A percentile compares a stretch with the other conserved stretches of the same genome.
Conservation (phyloP, 352 stramenopile species). For the Globisporangium nagaii region DNA sequence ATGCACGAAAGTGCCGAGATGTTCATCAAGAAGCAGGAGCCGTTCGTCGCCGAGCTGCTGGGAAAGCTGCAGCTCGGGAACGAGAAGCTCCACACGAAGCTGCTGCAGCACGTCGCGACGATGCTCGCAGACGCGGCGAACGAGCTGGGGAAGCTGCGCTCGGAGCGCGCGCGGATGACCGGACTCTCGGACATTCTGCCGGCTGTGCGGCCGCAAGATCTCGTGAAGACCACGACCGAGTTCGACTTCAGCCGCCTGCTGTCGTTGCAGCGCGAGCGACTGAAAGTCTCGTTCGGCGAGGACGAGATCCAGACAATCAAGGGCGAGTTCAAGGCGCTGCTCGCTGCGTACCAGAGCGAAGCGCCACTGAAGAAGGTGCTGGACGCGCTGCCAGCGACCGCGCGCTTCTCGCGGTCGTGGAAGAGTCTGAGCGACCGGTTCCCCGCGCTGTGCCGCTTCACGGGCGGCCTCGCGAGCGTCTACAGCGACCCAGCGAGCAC, state of each 20-base stretch:
- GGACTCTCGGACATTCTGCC: slow-evolving; percentile 9
- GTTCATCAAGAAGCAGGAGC: slow-evolving; percentile 6
- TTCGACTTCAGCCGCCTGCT: slow-evolving; percentile 9
- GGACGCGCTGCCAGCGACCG: background rate
- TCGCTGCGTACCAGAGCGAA: background rate
- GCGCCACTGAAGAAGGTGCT: background rate
- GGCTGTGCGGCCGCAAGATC: slow-evolving; percentile 7
- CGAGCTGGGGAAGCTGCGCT: slow-evolving; percentile 1
- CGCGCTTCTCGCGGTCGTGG: slow-evolving; percentile 8
- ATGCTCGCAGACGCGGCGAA: slow-evolving; percentile 3
- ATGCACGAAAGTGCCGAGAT: slow-evolving; percentile 8
- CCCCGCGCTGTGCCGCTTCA: slow-evolving; percentile 6
- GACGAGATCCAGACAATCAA: background rate
- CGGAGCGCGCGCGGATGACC: slow-evolving; percentile 1
- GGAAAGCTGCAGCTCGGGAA: background rate
- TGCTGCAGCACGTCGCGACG: background rate
- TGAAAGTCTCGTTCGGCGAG: background rate
- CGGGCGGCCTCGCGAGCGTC: background rate
- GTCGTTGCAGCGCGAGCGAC: slow-evolving; percentile 7
- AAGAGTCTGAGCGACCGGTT: background rate
- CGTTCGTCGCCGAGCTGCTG: background rate
- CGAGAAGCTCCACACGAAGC: background rate
- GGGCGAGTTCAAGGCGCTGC: background rate
- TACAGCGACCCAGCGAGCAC: background rate
- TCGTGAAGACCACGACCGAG: slow-evolving; percentile 1